Conservation (phyloP, 164 flowering plant genomes). For the Umbellularia californica region DNA sequence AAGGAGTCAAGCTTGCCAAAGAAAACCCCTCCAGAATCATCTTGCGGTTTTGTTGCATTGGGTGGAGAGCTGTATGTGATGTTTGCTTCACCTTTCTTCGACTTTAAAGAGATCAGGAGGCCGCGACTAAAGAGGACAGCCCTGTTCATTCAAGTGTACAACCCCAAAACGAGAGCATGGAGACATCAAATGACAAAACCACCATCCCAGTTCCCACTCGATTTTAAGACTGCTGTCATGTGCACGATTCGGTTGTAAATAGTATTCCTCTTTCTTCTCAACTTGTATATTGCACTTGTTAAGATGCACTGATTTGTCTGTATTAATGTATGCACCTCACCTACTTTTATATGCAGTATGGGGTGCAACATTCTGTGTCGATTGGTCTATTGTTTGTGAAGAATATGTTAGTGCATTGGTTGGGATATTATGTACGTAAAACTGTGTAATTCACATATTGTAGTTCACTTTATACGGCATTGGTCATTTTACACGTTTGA, state of each 20-base stretch:
- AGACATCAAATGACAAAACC: slow-evolving; percentile 47
- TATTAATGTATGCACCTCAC: neutral
- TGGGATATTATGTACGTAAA: too few relatives aligned
- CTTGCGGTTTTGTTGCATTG: slow-evolving; percentile 57
- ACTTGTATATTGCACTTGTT: neutral
- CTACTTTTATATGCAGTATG: neutral
- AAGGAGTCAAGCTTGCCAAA: slow-evolving; percentile 63
- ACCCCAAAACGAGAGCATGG: slow-evolving; percentile 66
- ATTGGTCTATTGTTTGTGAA: neutral
- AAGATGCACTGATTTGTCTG: neutral
- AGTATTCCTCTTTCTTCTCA: neutral
- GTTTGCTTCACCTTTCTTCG: slow-evolving; percentile 26
- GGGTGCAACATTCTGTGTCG: neutral
- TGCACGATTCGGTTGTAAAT: slow-evolving; percentile 39
- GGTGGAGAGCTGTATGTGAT: slow-evolving; percentile 62
- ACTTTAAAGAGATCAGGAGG: slow-evolving; percentile 16
- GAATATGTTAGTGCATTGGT: too few relatives aligned
- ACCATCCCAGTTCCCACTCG: slow-evolving; percentile 35
- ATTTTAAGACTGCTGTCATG: slow-evolving; percentile 45
- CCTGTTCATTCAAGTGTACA: slow-evolving; percentile 58
- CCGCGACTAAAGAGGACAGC: slow-evolving; percentile 41
- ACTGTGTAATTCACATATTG: too few relatives aligned
- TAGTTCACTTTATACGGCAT: too few relatives aligned
- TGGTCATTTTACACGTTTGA: too few relatives aligned
- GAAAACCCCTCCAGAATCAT: slow-evolving; percentile 29